Percentiles rank a stretch among this genome's conserved stretches.
phyloP scores from a whole-genome alignment of 2,329 filamentous ascomycete genomes.

The Aspergillus intermedius region DNA sequence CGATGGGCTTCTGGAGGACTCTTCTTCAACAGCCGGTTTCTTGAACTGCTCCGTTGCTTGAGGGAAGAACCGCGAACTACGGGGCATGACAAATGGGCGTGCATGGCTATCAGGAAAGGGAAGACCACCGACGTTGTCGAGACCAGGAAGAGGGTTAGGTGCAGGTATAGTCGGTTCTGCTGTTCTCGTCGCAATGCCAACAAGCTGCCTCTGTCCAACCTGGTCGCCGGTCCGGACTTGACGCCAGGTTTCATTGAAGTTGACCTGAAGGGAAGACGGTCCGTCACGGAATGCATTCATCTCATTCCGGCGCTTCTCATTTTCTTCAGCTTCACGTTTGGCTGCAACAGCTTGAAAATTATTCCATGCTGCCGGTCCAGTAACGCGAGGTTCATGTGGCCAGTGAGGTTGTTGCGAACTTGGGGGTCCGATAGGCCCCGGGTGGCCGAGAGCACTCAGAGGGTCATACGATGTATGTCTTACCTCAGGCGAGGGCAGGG shows the following conservation, averaged over 20 bases:
- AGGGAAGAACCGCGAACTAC: constrained; percentile 46
- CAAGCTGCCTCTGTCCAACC: constrained; percentile 32
- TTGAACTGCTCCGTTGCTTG: constrained; percentile 31
- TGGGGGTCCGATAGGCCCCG: constrained; percentile 43
- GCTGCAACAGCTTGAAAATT: constrained; percentile 37
- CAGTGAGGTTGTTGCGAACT: constrained; percentile 27
- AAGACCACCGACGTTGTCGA: constrained; percentile 33
- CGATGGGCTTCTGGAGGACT: constrained; percentile 36
- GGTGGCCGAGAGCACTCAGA: constrained; percentile 35
- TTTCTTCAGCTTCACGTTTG: constrained; percentile 37
- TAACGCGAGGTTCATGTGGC: constrained; percentile 23
- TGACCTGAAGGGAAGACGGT: constrained; percentile 27
- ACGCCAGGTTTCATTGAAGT: constrained; percentile 42
- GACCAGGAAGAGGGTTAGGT: constrained; percentile 26
- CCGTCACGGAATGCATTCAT: constrained; percentile 32
- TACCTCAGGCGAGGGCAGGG: constrained; percentile 35
- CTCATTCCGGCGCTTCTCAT: constrained; percentile 35
- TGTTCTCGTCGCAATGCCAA: constrained; percentile 25
- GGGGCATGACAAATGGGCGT: constrained; percentile 30
- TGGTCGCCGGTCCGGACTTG: constrained; percentile 39
- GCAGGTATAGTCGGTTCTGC: constrained; percentile 23
- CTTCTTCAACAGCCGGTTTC: constrained; percentile 26
- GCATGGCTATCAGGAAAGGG: constrained; percentile 28
- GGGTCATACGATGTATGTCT: constrained; percentile 32
- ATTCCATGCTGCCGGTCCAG: constrained; percentile 36